Base-by-base conservation (phyloP, 2,329 filamentous ascomycete genomes). In the Trichoderma sp. region DNA sequence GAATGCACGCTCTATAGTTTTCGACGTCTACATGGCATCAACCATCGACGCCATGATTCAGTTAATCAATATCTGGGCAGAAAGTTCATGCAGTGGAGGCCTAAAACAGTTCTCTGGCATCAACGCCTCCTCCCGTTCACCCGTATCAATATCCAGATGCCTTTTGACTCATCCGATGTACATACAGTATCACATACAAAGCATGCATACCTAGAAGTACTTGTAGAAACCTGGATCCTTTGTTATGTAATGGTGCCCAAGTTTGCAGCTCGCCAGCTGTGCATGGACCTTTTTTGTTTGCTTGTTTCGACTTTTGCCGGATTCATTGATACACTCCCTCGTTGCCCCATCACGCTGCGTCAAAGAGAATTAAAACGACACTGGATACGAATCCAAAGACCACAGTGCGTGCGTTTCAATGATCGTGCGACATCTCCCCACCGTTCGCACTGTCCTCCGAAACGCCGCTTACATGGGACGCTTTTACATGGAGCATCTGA, bases 171-270 rank as follows among this genome's bases (percentile, higher is more conserved):
- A 29, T 59, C 21, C 53, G 24, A 59, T n/a, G 29, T 21, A 29
- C 3, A 31, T 62, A 33, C 29, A 33, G 29, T 31, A 38, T 38
- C 35, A 38, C 35, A 38, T 38, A 38, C 35, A 38, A 38, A 38
- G 35, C 35, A 38, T 38, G 14, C 5, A 38, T 38, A n/a, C 29
- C 45, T 3, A 0, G 7, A 21, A 62, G 21, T 18, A 29, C 56
- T 27, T 24, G 14, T 18, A 14, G 18, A 35, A 31, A 24, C 53
- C 45, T 9, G 14, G 29, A 18, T 21, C 29, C 27, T 9, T 53
- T 53, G 14, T 53, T 72, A 72, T 72, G 69, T 72, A 65, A 72
- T 72, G 69, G 14, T 72, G 60, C 69, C 69, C 60, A 65, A 72
- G 60, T 64, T 64, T 27, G 14, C 33, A 45, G 27, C 65, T 18